Evolutionary conservation across 352 stramenopile genomes (phyloP).

Genomic region (Thalassiosira gravida): DNA sequence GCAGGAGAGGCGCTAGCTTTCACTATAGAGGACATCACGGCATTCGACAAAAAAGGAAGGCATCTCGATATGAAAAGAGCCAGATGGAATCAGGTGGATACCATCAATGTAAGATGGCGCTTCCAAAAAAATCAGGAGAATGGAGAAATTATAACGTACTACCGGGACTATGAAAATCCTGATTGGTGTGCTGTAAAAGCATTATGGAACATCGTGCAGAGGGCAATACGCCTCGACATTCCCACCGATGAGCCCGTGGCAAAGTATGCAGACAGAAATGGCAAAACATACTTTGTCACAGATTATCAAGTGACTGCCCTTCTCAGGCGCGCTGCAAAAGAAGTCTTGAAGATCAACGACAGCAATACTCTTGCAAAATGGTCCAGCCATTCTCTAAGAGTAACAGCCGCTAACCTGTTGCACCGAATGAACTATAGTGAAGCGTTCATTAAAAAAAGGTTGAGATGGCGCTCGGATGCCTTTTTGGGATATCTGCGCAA

Average conservation of each 20-base stretch:
- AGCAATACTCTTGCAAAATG: background rate
- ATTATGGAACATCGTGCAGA: conserved; percentile 4
- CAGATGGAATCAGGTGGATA: too few species aligned
- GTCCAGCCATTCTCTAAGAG: background rate
- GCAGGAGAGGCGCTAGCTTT: too few species aligned
- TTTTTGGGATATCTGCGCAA: conserved; percentile 4
- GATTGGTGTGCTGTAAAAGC: background rate
- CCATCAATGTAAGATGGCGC: background rate
- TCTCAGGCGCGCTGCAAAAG: background rate
- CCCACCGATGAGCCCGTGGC: background rate
- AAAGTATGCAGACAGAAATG: too few species aligned
- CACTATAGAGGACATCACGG: too few species aligned
- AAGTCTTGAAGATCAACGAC: background rate
- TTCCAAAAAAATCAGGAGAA: conserved; percentile 32
- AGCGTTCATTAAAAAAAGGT: background rate
- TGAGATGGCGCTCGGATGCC: background rate
- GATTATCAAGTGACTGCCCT: background rate
- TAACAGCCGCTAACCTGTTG: background rate
- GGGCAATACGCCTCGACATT: conserved; percentile 1
- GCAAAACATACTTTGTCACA: background rate
- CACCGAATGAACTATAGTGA: background rate
- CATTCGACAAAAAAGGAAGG: too few species aligned
- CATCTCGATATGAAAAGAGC: too few species aligned
- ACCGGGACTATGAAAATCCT: conserved; percentile 1
- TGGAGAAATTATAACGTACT: conserved; percentile 19